Conservation (phyloP, 768 basidiomycete genomes). For the Suillus spraguei region DNA sequence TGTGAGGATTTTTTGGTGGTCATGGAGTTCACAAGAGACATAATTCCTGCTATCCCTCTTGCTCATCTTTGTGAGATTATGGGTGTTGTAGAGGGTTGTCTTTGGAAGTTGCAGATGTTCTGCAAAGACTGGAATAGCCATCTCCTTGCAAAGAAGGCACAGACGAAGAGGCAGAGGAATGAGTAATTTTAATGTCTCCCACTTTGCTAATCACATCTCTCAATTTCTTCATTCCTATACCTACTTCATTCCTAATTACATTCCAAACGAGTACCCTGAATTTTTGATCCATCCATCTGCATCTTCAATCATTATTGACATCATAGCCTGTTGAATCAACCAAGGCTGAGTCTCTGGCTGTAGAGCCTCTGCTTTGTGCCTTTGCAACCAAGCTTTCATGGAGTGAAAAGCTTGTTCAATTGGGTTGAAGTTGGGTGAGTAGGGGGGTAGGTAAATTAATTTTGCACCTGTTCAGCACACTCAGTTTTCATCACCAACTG, state of each 20-base stretch:
- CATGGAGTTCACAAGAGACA: neutral
- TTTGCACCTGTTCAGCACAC: conserved; percentile 21
- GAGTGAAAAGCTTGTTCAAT: conserved; percentile 38
- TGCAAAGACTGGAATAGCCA: conserved; percentile 2
- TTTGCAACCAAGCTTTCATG: conserved; percentile 33
- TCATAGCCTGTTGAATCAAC: conserved; percentile 25
- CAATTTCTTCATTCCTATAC: conserved; percentile 7
- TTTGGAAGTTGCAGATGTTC: conserved; percentile 4
- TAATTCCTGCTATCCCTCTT: conserved; percentile 6
- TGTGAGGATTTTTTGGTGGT: no score
- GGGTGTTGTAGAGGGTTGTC: neutral
- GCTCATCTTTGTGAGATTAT: neutral
- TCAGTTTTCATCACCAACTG: conserved; percentile 5
- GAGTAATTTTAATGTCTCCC: neutral
- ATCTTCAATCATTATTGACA: conserved; percentile 20
- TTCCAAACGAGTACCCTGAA: conserved; percentile 21
- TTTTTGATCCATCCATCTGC: conserved; percentile 27
- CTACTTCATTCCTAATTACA: conserved; percentile 9
- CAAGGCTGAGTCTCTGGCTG: conserved; percentile 17
- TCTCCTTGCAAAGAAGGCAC: neutral
- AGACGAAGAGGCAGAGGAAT: neutral
- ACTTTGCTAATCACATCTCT: neutral
- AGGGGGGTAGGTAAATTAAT: conserved; percentile 35
- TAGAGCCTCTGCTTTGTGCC: conserved; percentile 22
- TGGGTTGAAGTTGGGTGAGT: conserved; percentile 40